phyloP scores from a whole-genome alignment of 116 monocot species.

The Trichopus zeylanicus region DNA sequence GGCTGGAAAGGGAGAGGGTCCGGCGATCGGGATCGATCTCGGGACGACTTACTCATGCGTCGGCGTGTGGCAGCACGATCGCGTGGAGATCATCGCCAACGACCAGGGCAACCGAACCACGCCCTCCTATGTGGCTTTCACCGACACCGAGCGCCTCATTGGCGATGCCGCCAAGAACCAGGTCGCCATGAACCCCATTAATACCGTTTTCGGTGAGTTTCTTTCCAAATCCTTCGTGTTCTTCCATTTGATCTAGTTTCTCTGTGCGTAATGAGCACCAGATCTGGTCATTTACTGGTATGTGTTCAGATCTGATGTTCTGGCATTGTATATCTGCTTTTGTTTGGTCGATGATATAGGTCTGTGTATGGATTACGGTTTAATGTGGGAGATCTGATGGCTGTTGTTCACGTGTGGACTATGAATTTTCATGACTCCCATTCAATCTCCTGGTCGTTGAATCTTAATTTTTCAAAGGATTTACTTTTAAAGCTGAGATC shows the following conservation, averaged over 20 bases:
- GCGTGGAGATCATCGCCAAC: slow-evolving; percentile 81
- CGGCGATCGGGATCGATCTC: slow-evolving; percentile 51
- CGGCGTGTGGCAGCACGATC: slow-evolving; percentile 52
- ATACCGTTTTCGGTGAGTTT: slow-evolving; percentile 40
- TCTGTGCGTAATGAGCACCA: background rate
- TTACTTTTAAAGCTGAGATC: no score
- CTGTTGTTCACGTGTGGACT: no score
- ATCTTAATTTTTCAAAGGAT: no score
- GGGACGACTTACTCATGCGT: slow-evolving; percentile 63
- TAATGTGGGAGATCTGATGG: no score
- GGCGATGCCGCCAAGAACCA: slow-evolving; percentile 68
- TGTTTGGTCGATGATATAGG: no score
- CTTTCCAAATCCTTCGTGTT: background rate
- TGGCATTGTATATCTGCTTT: no score
- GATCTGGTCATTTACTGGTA: background rate
- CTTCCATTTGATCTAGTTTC: background rate
- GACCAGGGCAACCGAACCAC: slow-evolving; percentile 77
- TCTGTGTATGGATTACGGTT: no score
- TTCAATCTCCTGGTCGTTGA: no score
- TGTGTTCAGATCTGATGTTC: background rate
- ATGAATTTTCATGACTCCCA: no score
- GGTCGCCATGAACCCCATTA: slow-evolving; percentile 51
- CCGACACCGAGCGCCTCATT: slow-evolving; percentile 64
- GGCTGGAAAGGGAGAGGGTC: slow-evolving; percentile 44
- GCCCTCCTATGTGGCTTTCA: slow-evolving; percentile 72